Base-by-base conservation (phyloP, 169 alveolate species). In the Cryptosporidium meleagridis region DNA sequence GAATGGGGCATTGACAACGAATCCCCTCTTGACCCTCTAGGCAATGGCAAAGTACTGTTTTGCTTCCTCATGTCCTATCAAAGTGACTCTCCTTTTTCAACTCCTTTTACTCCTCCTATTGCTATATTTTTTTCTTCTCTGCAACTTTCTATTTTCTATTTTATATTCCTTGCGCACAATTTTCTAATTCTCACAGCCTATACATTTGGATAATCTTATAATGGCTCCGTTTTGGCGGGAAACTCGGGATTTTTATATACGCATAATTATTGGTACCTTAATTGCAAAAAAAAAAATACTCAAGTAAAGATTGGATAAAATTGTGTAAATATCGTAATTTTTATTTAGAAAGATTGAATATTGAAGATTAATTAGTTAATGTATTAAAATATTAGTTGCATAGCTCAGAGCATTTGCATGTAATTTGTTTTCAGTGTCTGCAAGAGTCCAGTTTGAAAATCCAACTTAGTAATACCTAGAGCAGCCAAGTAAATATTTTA, bases 11-110 rank as follows among this genome's bases (percentile, higher is more conserved):
- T 65, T 9, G 89, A 62, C 23, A 59, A 59, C 16, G 75, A 62
- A 21, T 80, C 89, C 37, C 65, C 89, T 16, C 89, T n/a, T 26
- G 89, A 80, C 59, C 75, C 75, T 44, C 89, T 37, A 8, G 75
- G 89, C 18, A 80, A 9, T 9, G 55, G 89, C 33, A 80, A 26
- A 14, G 62, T 41, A 37, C 89, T 80, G 44, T 75, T 80, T 62
- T 80, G 89, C 62, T 80, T 80, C 70, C 89, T 80, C 89, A 80
- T 41, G 9, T 80, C 23, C 55, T 65, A 35, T 33, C 53, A 12
- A 35, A 14, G 21, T 35, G 85, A 33, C n/a, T 33, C 69, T 48
- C 65, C n/a, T 41, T 44, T 1, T 70, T 21, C 29, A 44, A 48
- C 84, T 41, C 37, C 9, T 35, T 4, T 45, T 7, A 6, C 55